Base-by-base conservation (phyloP, 1,284 basidiomycete genomes). In the Schizophyllum amplum region DNA sequence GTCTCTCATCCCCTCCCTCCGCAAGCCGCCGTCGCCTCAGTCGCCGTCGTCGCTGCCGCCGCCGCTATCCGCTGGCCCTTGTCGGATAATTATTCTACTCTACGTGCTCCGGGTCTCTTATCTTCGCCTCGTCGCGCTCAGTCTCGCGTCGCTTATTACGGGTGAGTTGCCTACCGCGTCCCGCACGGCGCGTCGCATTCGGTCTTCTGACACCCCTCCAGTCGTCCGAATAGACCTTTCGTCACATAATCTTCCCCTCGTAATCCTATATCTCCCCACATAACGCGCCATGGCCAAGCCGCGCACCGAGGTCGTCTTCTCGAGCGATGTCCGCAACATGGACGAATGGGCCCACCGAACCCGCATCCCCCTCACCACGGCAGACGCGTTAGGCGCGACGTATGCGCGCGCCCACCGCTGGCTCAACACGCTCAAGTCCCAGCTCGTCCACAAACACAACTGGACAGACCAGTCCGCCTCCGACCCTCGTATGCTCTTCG, bases 331-430 rank as follows among this genome's bases (percentile, higher is more conserved):
- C 66, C 75, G 76, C 57, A 83, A 86, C 66, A 88, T 91, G 83
- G 86, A 90, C 71, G 83, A 79, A 59, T 91, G 88, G 88, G 85
- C 89, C 0, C 76, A 72, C 56, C 81, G 87, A 57, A 89, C 88
- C 0, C 77, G 81, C 66, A 88, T 91, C 55, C 87, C 87, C 42
- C 76, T 91, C 60, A 88, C 87, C 58, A 89, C 84, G 55, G 88
- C 87, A 54, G 88, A 90, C 61, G 86, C 86, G 33, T 72, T 91
- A 53, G 87, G 87, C 24, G 81, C 82, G 13, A 86, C 84, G 54
- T 91, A 91, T 69, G 85, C 87, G 54, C 82, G 85, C 49, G 85
- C 88, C 23, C 87, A 88, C 64, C 82, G 82, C 57, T 87, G 85
- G 85, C 71, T 91, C 47, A 73, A 82, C 56, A 69, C 74, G 46